phyloP scores from a whole-genome alignment of 1,284 basidiomycete species.

The Sporisorium graminicola region DNA sequence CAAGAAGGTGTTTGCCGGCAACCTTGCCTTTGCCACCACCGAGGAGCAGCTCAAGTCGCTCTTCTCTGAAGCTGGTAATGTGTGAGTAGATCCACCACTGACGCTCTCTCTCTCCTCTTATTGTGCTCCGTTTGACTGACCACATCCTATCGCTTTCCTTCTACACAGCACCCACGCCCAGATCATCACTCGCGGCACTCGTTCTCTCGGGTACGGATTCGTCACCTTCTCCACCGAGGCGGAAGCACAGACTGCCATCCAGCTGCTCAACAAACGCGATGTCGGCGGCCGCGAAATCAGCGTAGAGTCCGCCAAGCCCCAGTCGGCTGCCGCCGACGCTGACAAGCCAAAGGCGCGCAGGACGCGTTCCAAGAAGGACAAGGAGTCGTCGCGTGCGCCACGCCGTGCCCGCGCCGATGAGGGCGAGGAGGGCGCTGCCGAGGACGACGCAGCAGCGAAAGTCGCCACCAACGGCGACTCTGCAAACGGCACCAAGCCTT shows the following conservation, averaged over 20 bases:
- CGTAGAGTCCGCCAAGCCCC: slow-evolving; percentile 64
- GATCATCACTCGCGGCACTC: slow-evolving; percentile 66
- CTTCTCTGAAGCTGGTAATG: slow-evolving; percentile 62
- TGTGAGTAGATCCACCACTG: slow-evolving; percentile 36
- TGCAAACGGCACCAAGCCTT: slow-evolving; percentile 35
- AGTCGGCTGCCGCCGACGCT: slow-evolving; percentile 38
- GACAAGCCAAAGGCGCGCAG: slow-evolving; percentile 35
- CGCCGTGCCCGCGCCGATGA: slow-evolving; percentile 59
- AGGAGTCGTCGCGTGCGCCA: slow-evolving; percentile 39
- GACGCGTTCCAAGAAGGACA: slow-evolving; percentile 31
- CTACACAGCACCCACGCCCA: slow-evolving; percentile 53
- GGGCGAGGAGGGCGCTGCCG: slow-evolving; percentile 59
- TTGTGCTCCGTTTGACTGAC: neutral
- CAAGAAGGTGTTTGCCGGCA: slow-evolving; percentile 55
- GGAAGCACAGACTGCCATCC: slow-evolving; percentile 60
- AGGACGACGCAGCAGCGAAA: slow-evolving; percentile 42
- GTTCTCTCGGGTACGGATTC: slow-evolving; percentile 66
- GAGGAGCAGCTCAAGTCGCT: slow-evolving; percentile 60
- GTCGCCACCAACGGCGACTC: slow-evolving; percentile 34
- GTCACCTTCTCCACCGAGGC: slow-evolving; percentile 62
- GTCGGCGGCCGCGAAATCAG: slow-evolving; percentile 65
- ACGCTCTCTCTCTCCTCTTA: neutral
- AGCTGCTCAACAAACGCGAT: slow-evolving; percentile 62
- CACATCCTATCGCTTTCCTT: neutral
- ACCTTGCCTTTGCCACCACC: slow-evolving; percentile 65